Conservation (phyloP, 345 rosid species). For the Brassica cretica region DNA sequence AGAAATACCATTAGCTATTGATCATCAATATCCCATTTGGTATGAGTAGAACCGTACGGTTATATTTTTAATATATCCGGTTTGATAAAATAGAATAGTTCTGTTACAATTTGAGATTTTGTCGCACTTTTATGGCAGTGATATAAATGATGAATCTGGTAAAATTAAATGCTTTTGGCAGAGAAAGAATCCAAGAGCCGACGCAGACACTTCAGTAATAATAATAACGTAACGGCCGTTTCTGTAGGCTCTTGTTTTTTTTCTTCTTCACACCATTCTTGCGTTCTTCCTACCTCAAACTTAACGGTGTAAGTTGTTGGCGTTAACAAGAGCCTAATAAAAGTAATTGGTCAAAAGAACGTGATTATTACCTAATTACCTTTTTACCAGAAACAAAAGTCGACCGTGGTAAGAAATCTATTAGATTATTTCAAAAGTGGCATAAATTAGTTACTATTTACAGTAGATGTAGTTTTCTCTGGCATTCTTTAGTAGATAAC, state of each 20-base stretch:
- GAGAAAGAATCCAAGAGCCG: constrained; percentile 37
- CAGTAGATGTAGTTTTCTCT: not conserved
- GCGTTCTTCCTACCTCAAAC: constrained; percentile 30
- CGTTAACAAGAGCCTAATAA: constrained; percentile 15
- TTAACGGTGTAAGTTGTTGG: constrained; percentile 39
- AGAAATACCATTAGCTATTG: not conserved
- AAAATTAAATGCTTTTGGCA: constrained; percentile 27
- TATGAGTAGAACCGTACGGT: constrained; percentile 12
- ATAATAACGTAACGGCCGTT: constrained; percentile 41
- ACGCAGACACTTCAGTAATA: constrained; percentile 28
- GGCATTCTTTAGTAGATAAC: not conserved
- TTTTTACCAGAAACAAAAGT: not conserved
- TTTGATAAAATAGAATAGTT: constrained; percentile 20
- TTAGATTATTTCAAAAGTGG: not conserved
- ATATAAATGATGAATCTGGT: constrained; percentile 37
- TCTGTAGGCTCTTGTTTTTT: constrained; percentile 30
- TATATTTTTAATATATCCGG: not conserved
- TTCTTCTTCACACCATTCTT: constrained; percentile 15
- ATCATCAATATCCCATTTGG: not conserved
- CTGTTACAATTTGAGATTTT: constrained; percentile 5
- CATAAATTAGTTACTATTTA: not conserved
- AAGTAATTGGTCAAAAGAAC: not conserved
- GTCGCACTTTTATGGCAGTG: constrained; percentile 18
- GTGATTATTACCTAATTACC: not conserved
- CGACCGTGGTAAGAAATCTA: not conserved